Base-by-base conservation (phyloP, 495 filamentous ascomycete species). In the Aspergillus mulundensis region DNA sequence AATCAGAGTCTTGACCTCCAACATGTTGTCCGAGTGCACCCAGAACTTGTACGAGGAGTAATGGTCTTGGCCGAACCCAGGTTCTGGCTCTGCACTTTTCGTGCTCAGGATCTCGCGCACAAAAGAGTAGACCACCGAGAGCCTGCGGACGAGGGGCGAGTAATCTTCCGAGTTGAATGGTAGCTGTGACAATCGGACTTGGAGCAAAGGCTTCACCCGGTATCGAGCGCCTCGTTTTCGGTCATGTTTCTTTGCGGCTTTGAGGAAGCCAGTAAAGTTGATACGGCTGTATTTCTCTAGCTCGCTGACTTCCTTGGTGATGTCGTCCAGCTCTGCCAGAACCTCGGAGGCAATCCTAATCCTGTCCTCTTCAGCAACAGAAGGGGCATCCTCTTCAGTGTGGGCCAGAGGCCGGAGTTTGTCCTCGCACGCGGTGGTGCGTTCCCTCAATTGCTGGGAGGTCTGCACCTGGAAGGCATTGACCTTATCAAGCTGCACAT, bases 171-270 rank as follows among this genome's bases (percentile, higher is more conserved):
- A 91, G 72, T 97, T 96, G 77, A 98, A 95, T 15, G 93, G 90
- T 54, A 90, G 77, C 45, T 90, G 84, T 30, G 90, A 84, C 67
- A 98, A 70, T 58, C 89, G 88, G 55, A 97, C 87, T 66, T 96
- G 88, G 65, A 97, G 80, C 73, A 97, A 81, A 19, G 94, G 91
- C 54, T 89, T 84, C 50, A 98, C 89, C 64, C 87, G 90, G 72
- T 96, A 97, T 10, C 73, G 80, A 65, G 70, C 83, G 48, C 87
- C 91, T 45, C 91, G 84, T 69, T 89, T 93, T 45, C 94, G 86
- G 66, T 98, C 94, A 72, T 98, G 94, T 70, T 98, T 98, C 82
- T 98, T 98, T 21, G 88, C 91, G 23, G 95, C 95, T 76, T 98
- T 98, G 61, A 97, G 80, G 68, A 97, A 96, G 28, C 91, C 95